Base-by-base conservation (phyloP, 2,329 filamentous ascomycete species). In the Orbilia brochopaga region DNA sequence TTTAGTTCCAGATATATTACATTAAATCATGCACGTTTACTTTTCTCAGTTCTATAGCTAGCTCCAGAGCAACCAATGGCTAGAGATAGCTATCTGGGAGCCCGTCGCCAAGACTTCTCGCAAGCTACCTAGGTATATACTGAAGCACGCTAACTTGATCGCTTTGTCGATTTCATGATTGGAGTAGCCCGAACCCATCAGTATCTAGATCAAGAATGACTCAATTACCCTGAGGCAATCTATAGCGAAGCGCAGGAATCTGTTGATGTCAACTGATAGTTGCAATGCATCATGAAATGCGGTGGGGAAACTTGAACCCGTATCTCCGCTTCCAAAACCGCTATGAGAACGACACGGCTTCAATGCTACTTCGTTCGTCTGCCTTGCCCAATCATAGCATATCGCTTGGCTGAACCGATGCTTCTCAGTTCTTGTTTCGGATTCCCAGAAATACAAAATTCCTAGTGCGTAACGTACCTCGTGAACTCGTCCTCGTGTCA, bases 131-230 rank as follows among this genome's bases (percentile, higher is more conserved):
- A 32, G 27, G 8, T 32, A 32, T 8, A 32, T 32, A 8, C 27
- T 32, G 27, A 4, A 32, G 27, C 27, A 8, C 27, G 3, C 3
- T 3, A 32, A 8, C 27, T 3, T 8, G 3, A 8, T 8, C 3
- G 27, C 27, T 32, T 3, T 8, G 27, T 8, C 27, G 8, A 32
- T 32, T 3, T 13, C 2, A 6, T 6, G 4, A 13, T 42, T 48
- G 17, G 19, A 48, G 44, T 10, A 48, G 44, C 44, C 44, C 44
- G 44, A 48, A 44, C 44, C 44, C 44, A 21, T 48, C 19, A 23
- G 17, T 15, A 48, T 23, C 17, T 10, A 48, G 2, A 15, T 48
- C 2, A 5, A 19, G 17, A 4, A 48, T 23, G 44, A 48, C 13
- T 21, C 44, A 21, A 23, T 48, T 10, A 17, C 11, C 17, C 3